Evolutionary conservation across 805 yeast species (phyloP).

Genomic region (Kuraishia piskuri): DNA sequence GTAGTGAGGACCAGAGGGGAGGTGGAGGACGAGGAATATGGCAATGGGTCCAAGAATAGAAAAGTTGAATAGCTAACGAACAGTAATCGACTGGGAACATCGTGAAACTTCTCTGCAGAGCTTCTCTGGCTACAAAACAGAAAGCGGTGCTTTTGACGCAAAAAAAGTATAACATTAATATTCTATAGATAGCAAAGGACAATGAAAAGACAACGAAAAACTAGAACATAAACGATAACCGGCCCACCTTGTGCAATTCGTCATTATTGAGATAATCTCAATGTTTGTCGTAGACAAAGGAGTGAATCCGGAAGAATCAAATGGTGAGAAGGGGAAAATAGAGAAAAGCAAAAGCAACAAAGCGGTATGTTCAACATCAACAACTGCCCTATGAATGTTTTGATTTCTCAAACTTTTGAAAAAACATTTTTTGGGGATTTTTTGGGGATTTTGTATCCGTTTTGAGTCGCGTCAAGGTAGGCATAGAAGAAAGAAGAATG

Average conservation of each 20-base stretch:
- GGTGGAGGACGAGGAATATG: conserved; percentile 6
- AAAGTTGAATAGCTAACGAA: too few relatives aligned
- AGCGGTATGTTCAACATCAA: not conserved
- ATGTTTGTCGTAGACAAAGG: conserved; percentile 1
- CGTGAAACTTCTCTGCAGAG: too few relatives aligned
- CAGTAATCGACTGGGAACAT: too few relatives aligned
- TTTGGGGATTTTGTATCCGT: not conserved
- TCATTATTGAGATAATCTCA: conserved; percentile 3
- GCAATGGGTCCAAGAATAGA: not conserved
- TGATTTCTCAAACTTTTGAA: not conserved
- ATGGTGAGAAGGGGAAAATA: conserved; percentile 13
- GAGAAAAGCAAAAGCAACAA: not conserved
- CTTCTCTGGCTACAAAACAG: too few relatives aligned
- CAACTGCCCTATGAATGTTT: too few relatives aligned
- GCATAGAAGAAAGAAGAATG: not conserved
- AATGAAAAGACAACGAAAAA: too few relatives aligned
- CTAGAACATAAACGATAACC: not conserved
- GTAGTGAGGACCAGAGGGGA: conserved; percentile 14
- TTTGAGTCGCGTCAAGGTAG: not conserved
- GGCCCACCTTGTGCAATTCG: not conserved
- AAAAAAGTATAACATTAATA: not conserved
- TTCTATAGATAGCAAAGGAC: not conserved
- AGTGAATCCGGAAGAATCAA: not conserved
- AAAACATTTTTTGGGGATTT: too few relatives aligned
- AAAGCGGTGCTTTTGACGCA: not conserved